Conservation (phyloP, 2,329 filamentous ascomycete species). For the Cercospora sp. region DNA sequence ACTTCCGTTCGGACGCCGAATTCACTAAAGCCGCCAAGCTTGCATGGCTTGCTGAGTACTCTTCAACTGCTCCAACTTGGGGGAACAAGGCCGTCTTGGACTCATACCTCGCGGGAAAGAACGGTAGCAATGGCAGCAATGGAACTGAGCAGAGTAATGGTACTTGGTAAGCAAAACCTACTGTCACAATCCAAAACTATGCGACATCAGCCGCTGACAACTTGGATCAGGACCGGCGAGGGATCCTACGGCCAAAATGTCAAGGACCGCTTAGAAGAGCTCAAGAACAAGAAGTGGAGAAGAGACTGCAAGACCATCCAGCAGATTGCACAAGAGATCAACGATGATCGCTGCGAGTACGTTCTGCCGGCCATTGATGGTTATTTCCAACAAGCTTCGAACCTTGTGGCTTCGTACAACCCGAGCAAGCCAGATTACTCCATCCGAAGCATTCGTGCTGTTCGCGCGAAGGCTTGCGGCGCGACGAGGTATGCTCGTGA, state of each 20-base stretch:
- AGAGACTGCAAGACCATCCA: constrained; percentile 10
- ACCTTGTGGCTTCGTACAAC: constrained; percentile 6
- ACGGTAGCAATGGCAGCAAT: constrained; percentile 10
- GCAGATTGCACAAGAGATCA: constrained; percentile 12
- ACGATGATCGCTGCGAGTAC: constrained; percentile 7
- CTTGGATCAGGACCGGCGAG: neutral
- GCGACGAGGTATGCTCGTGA: constrained; percentile 1
- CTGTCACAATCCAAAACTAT: neutral
- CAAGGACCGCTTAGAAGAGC: constrained; percentile 10
- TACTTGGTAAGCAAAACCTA: neutral
- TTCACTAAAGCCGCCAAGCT: constrained; percentile 12
- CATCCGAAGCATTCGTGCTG: neutral
- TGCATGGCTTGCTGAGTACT: constrained; percentile 11
- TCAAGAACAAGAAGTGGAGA: constrained; percentile 13
- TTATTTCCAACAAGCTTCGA: constrained; percentile 6
- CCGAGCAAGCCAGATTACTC: constrained; percentile 11
- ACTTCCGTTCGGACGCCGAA: constrained; percentile 8
- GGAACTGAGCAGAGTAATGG: constrained; percentile 11
- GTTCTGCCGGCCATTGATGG: constrained; percentile 14
- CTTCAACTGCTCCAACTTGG: neutral
- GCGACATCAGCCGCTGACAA: neutral
- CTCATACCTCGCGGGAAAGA: constrained; percentile 7
- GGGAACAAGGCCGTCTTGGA: constrained; percentile 14
- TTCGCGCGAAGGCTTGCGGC: constrained; percentile 12
- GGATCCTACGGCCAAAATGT: constrained; percentile 10